Percentiles rank a stretch among this genome's conserved stretches.
phyloP scores from a whole-genome alignment of 805 yeast species.

The Sugiyamaella lignohabitans region DNA sequence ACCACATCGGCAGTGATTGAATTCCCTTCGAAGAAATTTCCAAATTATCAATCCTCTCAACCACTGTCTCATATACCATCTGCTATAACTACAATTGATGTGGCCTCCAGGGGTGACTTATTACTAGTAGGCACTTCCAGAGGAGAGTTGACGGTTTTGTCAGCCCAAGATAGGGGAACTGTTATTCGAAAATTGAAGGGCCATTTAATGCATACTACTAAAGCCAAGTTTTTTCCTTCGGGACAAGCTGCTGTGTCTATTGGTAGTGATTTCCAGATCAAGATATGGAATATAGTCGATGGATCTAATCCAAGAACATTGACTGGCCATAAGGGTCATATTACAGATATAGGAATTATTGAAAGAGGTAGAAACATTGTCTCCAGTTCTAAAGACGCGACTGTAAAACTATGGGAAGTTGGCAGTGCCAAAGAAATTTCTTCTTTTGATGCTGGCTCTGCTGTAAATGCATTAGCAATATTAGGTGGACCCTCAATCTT shows the following conservation, averaged over 20 bases:
- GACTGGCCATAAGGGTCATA: slow-evolving; percentile 41
- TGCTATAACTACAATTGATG: slow-evolving; percentile 33
- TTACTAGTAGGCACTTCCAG: slow-evolving; percentile 32
- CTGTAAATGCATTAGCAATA: slow-evolving; percentile 14
- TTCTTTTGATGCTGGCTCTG: slow-evolving; percentile 35
- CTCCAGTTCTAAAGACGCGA: slow-evolving; percentile 47
- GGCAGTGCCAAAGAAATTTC: slow-evolving; percentile 45
- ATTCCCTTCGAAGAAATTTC: slow-evolving; percentile 3
- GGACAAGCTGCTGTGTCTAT: slow-evolving; percentile 52
- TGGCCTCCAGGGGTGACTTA: slow-evolving; percentile 27
- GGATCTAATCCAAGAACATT: slow-evolving; percentile 48
- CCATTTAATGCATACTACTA: slow-evolving; percentile 44
- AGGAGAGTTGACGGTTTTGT: slow-evolving; percentile 31
- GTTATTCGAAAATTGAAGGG: slow-evolving; percentile 33
- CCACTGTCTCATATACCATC: not conserved
- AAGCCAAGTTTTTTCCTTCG: slow-evolving; percentile 53
- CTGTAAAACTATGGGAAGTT: slow-evolving; percentile 63
- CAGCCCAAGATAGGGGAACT: slow-evolving; percentile 17
- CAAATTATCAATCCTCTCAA: slow-evolving; percentile 1
- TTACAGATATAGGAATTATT: slow-evolving; percentile 46
- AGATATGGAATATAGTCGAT: slow-evolving; percentile 51
- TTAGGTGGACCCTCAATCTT: not conserved
- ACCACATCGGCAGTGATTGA: not conserved
- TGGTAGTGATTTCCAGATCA: slow-evolving; percentile 53
- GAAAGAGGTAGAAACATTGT: slow-evolving; percentile 65